Evolutionary conservation across 2,329 filamentous ascomycete genomes (phyloP).

Genomic region (Colletotrichum paranaense): DNA sequence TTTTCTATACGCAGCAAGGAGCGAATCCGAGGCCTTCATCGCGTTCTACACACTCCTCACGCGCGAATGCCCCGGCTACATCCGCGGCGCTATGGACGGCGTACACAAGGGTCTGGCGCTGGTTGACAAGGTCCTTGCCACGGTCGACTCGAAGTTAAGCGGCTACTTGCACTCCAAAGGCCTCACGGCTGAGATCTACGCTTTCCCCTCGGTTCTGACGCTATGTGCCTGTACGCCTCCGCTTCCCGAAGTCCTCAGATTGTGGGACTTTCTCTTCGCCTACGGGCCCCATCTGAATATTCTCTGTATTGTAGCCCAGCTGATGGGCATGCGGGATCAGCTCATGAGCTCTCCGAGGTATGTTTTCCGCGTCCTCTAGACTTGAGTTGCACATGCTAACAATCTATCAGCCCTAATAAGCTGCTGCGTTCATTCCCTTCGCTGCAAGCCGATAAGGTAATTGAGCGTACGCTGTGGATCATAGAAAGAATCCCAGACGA

Average conservation of each 20-base stretch:
- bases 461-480: constrained; percentile 85
- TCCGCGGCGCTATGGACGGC: constrained; percentile 95
- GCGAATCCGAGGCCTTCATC: constrained; percentile 93
- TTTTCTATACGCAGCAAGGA: constrained; percentile 93
- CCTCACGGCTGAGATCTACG: constrained; percentile 93
- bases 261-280: constrained; percentile 98
- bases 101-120: constrained; percentile 92
- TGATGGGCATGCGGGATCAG: constrained; percentile 87
- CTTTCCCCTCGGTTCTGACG: constrained; percentile 94
- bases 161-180: constrained; percentile 86
- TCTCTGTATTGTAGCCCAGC: constrained; percentile 93
- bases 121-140: constrained; percentile 90
- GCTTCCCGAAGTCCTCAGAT: constrained; percentile 87
- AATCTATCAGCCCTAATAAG: constrained; percentile 81
- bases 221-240: constrained; percentile 96
- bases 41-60: constrained; percentile 91
- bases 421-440: constrained; percentile 88
- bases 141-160: constrained; percentile 90
- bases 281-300: constrained; percentile 97
- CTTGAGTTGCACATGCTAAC: neutral
- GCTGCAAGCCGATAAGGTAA: constrained; percentile 85
- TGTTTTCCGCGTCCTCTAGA: constrained; percentile 37
- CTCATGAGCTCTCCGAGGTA: constrained; percentile 88
- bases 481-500: constrained; percentile 91
- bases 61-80: constrained; percentile 90